Percentiles rank a stretch among this genome's conserved stretches.
phyloP scores from a whole-genome alignment of 805 yeast genomes.

The Candida patagonica region DNA sequence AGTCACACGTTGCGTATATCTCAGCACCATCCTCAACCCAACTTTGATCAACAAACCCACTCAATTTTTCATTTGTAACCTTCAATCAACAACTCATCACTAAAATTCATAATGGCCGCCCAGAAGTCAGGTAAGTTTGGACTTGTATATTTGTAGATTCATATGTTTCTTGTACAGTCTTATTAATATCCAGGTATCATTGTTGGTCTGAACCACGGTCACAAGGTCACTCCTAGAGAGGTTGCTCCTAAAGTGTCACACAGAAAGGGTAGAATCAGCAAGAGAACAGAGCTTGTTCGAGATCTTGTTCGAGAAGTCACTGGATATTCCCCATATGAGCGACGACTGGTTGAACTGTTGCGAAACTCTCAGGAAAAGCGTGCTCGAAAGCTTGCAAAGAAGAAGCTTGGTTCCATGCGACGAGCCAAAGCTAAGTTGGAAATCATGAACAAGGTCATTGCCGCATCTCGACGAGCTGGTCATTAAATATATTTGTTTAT shows the following conservation, averaged over 20 bases:
- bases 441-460: conserved; percentile 92
- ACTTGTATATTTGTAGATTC: too few relatives aligned
- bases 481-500: conserved; percentile 12
- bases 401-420: conserved; percentile 97
- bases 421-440: conserved; percentile 99
- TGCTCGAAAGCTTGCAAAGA: conserved; percentile 99
- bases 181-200: conserved; percentile 55
- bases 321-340: conserved; percentile 99
- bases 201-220: conserved; percentile 99
- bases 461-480: conserved; percentile 67
- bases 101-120: conserved; percentile 17
- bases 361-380: conserved; percentile 99
- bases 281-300: conserved; percentile 95
- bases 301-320: conserved; percentile 92
- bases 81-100: conserved; percentile 1
- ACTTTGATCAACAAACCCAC: not conserved
- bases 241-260: conserved; percentile 82
- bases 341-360: conserved; percentile 98
- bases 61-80: conserved; percentile 5
- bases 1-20: not conserved
- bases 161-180: too few relatives aligned
- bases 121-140: conserved; percentile 21
- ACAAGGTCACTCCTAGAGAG: conserved; percentile 81
- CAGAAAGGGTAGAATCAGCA: conserved; percentile 94
- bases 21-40: conserved; percentile 5